Conservation (phyloP, 2,329 filamentous ascomycete species). For the Arthrinium puccinioides region DNA sequence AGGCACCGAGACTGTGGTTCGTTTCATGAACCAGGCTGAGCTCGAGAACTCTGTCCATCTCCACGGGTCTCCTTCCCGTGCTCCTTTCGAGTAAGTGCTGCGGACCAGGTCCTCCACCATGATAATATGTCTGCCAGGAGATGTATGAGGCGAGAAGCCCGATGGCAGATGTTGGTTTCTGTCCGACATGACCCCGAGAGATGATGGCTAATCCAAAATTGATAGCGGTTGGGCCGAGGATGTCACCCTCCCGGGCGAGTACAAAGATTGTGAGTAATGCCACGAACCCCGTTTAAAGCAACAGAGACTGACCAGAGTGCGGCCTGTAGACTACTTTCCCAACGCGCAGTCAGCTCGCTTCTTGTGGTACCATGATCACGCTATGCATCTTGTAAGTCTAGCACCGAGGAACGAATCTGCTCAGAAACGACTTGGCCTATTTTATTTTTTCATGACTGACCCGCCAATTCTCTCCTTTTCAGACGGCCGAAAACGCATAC, state of each 20-base stretch:
- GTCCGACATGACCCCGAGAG: too few species aligned
- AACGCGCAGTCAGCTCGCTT: constrained; percentile 45
- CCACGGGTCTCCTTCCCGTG: constrained; percentile 43
- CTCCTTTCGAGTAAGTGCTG: constrained; percentile 42
- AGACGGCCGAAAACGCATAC: constrained; percentile 48
- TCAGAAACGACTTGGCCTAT: too few species aligned
- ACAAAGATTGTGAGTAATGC: too few species aligned
- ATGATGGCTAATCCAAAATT: too few species aligned
- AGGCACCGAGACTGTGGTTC: constrained; percentile 44
- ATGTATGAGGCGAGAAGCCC: too few species aligned
- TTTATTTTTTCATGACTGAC: constrained; percentile 2
- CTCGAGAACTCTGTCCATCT: constrained; percentile 41
- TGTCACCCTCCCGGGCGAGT: constrained; percentile 40
- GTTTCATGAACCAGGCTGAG: constrained; percentile 42
- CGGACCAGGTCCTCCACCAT: too few species aligned
- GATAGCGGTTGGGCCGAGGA: constrained; percentile 51
- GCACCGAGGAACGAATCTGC: too few species aligned
- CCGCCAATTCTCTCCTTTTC: constrained; percentile 12
- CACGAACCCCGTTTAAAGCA: too few species aligned
- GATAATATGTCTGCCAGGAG: too few species aligned
- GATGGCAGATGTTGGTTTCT: too few species aligned
- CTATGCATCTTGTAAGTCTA: constrained; percentile 22
- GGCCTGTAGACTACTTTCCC: constrained; percentile 57
- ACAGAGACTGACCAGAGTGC: too few species aligned
- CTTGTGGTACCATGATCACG: constrained; percentile 51